Evolutionary conservation across 2,329 filamentous ascomycete genomes (phyloP).

Genomic region (Penicillium sp.): DNA sequence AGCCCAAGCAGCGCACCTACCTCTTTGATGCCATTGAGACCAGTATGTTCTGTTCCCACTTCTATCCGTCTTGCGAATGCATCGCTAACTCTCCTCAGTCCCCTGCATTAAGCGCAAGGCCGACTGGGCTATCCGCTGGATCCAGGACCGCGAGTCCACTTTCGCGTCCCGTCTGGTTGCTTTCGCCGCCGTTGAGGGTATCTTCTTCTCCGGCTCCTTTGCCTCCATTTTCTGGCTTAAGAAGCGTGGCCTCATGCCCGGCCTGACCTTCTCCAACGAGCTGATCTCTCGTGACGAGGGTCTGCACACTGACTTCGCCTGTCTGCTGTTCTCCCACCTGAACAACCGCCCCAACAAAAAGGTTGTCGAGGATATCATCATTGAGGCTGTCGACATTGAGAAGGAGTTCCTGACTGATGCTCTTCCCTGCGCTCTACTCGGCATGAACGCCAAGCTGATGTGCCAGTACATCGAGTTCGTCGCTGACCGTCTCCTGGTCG

Average conservation of each 20-base stretch:
- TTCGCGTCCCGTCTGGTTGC: conserved; percentile 95
- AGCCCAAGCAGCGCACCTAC: conserved; percentile 88
- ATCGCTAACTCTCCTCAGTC: conserved; percentile 57
- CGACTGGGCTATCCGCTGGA: conserved; percentile 96
- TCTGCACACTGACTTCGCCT: conserved; percentile 98
- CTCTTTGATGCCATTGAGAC: conserved; percentile 99
- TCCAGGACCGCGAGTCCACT: conserved; percentile 87
- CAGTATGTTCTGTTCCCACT: conserved; percentile 62
- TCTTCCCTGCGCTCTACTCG: conserved; percentile 86
- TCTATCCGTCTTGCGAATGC: neutral
- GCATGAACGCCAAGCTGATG: conserved; percentile 98
- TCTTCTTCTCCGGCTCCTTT: conserved; percentile 99
- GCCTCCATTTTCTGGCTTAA: conserved; percentile 99
- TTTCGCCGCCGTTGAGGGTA: conserved; percentile 97
- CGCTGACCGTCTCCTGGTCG: conserved; percentile 88
- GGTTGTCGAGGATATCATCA: conserved; percentile 84
- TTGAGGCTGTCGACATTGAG: conserved; percentile 91
- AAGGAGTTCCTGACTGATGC: conserved; percentile 98
- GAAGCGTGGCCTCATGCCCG: conserved; percentile 99
- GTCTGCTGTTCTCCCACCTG: conserved; percentile 94
- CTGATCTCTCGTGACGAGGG: conserved; percentile 99
- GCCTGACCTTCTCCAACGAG: conserved; percentile 98
- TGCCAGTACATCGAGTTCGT: conserved; percentile 99
- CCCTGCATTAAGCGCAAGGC: conserved; percentile 98
- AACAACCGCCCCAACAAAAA: conserved; percentile 86